Evolutionary conservation across 2,329 filamentous ascomycete species (phyloP).

Genomic region (Xylaria sp.): DNA sequence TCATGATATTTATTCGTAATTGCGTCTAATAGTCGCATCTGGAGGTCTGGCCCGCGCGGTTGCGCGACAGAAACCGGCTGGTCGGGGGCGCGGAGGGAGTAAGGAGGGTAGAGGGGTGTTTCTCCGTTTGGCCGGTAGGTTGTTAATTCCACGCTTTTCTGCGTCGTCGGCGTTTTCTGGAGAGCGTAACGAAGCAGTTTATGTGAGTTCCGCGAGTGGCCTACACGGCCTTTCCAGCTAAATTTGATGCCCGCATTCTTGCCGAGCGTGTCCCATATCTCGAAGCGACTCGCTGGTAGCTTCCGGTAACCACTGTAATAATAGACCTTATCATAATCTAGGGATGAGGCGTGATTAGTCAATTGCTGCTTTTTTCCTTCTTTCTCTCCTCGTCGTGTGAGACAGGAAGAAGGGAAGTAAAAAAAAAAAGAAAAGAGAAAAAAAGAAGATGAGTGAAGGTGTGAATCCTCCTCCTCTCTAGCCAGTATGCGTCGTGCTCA

Average conservation of each 20-base stretch:
- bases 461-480: too few species aligned
- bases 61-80: slow-evolving; percentile 10
- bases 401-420: neutral
- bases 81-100: slow-evolving; percentile 13
- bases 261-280: slow-evolving; percentile 29
- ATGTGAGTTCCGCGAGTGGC: slow-evolving; percentile 43
- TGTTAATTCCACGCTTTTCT: slow-evolving; percentile 23
- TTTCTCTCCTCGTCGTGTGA: neutral
- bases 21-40: slow-evolving; percentile 38
- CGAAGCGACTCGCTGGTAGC: slow-evolving; percentile 26
- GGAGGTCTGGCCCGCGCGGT: slow-evolving; percentile 29
- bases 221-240: slow-evolving; percentile 38
- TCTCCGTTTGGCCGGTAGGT: neutral
- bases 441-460: too few species aligned
- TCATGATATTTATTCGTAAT: slow-evolving; percentile 42
- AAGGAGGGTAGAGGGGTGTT: slow-evolving; percentile 15
- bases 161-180: slow-evolving; percentile 23
- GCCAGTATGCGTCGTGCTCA: too few species aligned
- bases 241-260: slow-evolving; percentile 37
- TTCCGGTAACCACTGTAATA: slow-evolving; percentile 34
- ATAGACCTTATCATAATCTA: slow-evolving; percentile 33
- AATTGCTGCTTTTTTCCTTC: neutral
- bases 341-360: slow-evolving; percentile 7
- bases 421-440: neutral
- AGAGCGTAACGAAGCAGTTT: slow-evolving; percentile 43